These are phyloP conservation scores for Teratosphaeria destructans DNA, from an alignment of 2,329 filamentous ascomycete genomes.

Conservation along the genomic window DNA sequence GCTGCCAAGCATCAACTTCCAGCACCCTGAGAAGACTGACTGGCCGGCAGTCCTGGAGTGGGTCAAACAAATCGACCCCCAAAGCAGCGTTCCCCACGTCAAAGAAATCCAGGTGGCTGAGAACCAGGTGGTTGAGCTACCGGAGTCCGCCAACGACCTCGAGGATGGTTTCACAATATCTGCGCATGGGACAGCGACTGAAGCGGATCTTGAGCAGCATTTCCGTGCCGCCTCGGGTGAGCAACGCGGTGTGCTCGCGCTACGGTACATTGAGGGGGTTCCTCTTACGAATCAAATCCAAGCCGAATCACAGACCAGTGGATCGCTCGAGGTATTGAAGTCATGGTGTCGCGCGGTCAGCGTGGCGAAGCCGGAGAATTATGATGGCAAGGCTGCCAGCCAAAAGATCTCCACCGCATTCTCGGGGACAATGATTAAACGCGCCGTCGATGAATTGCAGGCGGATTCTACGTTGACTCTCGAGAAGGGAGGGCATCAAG, in stretches of 20 bases:
- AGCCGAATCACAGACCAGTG: background rate
- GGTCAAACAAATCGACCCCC: constrained; percentile 35
- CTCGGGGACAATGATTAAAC: constrained; percentile 23
- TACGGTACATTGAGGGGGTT: constrained; percentile 8
- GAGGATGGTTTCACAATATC: background rate
- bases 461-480: constrained; percentile 47
- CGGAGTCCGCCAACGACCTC: background rate
- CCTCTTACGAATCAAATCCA: background rate
- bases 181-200: background rate
- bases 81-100: background rate
- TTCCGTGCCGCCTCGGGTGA: constrained; percentile 11
- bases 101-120: background rate
- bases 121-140: background rate
- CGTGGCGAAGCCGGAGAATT: constrained; percentile 31
- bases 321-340: constrained; percentile 15
- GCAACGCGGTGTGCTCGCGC: constrained; percentile 10
- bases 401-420: constrained; percentile 28
- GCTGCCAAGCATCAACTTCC: constrained; percentile 52
- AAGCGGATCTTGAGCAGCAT: background rate
- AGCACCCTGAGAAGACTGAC: constrained; percentile 55
- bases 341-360: constrained; percentile 39
- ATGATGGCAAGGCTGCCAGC: constrained; percentile 30
- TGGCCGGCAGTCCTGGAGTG: constrained; percentile 58
- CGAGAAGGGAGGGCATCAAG: constrained; percentile 48
- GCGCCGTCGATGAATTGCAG: constrained; percentile 48